phyloP scores from a whole-genome alignment of 1,139 yeast genomes.

The Pichiaceae sp. region DNA sequence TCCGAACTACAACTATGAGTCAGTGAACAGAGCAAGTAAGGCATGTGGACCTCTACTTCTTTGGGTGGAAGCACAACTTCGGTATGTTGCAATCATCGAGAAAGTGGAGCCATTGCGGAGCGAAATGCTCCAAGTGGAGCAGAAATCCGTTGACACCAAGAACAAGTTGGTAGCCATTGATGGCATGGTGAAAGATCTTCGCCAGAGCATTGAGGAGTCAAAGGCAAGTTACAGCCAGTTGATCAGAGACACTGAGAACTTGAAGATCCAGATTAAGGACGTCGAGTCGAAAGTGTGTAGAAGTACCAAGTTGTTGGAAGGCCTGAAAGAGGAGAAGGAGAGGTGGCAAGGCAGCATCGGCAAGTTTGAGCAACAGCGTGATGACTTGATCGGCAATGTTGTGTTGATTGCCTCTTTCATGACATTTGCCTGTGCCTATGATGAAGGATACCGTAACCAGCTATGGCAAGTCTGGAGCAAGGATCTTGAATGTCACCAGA shows the following conservation, averaged over 20 bases:
- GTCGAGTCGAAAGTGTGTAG: conserved; percentile 59
- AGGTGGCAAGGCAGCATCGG: conserved; percentile 64
- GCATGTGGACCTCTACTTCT: conserved; percentile 90
- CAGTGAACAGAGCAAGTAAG: conserved; percentile 83
- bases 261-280: conserved; percentile 58
- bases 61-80: conserved; percentile 86
- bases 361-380: conserved; percentile 39
- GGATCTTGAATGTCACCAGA: conserved; percentile 29
- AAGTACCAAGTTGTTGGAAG: conserved; percentile 55
- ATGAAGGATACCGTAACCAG: conserved; percentile 40
- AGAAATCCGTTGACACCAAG: conserved; percentile 50
- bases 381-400: conserved; percentile 54
- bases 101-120: conserved; percentile 66
- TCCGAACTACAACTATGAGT: conserved; percentile 59
- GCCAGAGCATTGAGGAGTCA: conserved; percentile 57
- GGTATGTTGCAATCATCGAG: conserved; percentile 60
- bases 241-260: conserved; percentile 70
- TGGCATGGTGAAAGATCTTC: conserved; percentile 73
- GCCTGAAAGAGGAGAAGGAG: conserved; percentile 57
- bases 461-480: conserved; percentile 35
- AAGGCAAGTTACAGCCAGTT: conserved; percentile 62
- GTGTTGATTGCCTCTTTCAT: conserved; percentile 54
- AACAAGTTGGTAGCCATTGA: conserved; percentile 69
- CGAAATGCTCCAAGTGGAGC: conserved; percentile 57
- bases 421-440: conserved; percentile 55